A percentile compares a stretch with the other conserved stretches of the same genome.
phyloP scores from a whole-genome alignment of 1,139 yeast species.

The Lodderomyces beijingensis region DNA sequence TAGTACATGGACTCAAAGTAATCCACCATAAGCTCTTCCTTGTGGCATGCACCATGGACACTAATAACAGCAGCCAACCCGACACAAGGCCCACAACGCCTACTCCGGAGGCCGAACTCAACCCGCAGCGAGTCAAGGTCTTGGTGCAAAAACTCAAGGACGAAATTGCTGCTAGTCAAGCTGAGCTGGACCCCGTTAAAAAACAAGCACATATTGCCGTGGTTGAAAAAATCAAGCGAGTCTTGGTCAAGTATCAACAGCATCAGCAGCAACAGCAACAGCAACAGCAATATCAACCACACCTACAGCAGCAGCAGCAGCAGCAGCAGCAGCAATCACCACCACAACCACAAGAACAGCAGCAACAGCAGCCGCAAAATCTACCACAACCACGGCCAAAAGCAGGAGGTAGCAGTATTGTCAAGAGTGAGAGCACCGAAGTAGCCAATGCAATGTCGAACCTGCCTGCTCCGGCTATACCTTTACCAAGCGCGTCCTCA shows the following conservation, averaged over 20 bases:
- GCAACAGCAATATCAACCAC: slow-evolving; percentile 2
- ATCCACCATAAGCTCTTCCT: too few species aligned
- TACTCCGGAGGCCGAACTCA: slow-evolving; percentile 14
- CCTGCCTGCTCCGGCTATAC: neutral
- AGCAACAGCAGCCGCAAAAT: slow-evolving; percentile 1
- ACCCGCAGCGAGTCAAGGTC: slow-evolving; percentile 12
- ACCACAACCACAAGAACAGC: neutral
- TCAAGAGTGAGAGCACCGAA: neutral
- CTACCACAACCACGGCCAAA: neutral
- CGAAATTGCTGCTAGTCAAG: slow-evolving; percentile 61
- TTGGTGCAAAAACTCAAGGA: slow-evolving; percentile 37
- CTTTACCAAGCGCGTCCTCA: neutral
- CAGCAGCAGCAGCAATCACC: neutral
- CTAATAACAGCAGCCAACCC: too few species aligned
- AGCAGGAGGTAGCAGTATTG: neutral
- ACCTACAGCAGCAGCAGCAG: slow-evolving; percentile 2
- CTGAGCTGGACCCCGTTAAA: slow-evolving; percentile 46
- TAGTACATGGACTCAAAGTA: too few species aligned
- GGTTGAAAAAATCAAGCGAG: slow-evolving; percentile 62
- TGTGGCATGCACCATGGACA: too few species aligned
- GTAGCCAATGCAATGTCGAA: neutral
- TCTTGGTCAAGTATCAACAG: slow-evolving; percentile 39
- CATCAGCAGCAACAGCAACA: slow-evolving; percentile 23
- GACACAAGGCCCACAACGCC: too few species aligned
- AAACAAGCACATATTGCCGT: slow-evolving; percentile 66